Evolutionary conservation across 2,329 filamentous ascomycete species (phyloP).

Genomic region (Calonectria henricotiae): DNA sequence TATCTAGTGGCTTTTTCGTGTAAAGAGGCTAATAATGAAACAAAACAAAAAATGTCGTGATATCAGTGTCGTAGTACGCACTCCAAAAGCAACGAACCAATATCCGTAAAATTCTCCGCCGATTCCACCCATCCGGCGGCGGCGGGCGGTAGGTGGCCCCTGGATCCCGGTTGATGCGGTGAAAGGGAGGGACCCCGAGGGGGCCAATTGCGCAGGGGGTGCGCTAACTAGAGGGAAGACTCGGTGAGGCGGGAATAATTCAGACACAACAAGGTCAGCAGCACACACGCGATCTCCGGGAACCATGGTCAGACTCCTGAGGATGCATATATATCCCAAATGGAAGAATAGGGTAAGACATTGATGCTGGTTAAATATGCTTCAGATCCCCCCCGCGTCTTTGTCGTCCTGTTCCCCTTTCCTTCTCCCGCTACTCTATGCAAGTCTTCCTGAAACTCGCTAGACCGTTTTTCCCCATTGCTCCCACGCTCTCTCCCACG

Average conservation of each 20-base stretch:
- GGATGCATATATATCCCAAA: conserved; percentile 16
- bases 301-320: conserved; percentile 22
- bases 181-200: conserved; percentile 10
- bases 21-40: neutral
- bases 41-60: conserved; percentile 25
- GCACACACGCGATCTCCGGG: conserved; percentile 16
- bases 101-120: conserved; percentile 11
- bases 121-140: neutral
- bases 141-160: neutral
- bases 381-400: neutral
- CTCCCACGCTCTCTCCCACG: neutral
- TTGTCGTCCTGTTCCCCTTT: neutral
- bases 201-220: conserved; percentile 8
- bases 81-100: conserved; percentile 7
- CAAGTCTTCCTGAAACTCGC: neutral
- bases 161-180: conserved; percentile 14
- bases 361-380: conserved; percentile 15
- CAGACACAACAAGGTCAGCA: neutral
- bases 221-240: neutral
- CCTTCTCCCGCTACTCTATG: neutral
- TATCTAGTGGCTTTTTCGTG: neutral
- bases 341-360: neutral
- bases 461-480: neutral
- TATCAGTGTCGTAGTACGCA: conserved; percentile 22
- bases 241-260: conserved; percentile 21